phyloP scores from a whole-genome alignment of 1,139 yeast species.

The Yamadazyma triangularis region DNA sequence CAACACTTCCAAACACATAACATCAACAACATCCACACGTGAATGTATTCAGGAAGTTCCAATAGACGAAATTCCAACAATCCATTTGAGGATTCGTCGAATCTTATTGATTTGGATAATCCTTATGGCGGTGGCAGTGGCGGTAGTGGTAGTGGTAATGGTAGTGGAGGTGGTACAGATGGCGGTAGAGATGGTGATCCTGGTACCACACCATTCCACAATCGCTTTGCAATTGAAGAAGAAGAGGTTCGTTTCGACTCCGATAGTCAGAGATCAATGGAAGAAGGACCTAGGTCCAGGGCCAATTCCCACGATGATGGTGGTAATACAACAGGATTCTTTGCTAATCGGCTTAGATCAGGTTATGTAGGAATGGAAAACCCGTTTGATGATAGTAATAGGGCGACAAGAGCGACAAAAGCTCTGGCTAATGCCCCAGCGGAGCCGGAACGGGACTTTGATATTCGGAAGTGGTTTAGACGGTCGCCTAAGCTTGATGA shows the following conservation, averaged over 20 bases:
- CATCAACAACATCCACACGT: too few relatives aligned
- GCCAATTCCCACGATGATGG: too few relatives aligned
- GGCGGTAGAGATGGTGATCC: too few relatives aligned
- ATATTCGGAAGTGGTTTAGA: slow-evolving; percentile 11
- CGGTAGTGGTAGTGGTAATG: too few relatives aligned
- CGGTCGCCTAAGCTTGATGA: slow-evolving; percentile 8
- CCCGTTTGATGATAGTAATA: slow-evolving; percentile 31
- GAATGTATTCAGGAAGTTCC: not conserved
- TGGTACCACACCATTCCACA: too few relatives aligned
- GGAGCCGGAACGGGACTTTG: slow-evolving; percentile 6
- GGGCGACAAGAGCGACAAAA: too few relatives aligned
- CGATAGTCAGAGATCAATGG: not conserved
- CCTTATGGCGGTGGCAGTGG: too few relatives aligned
- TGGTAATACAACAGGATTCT: not conserved
- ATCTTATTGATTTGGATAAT: not conserved
- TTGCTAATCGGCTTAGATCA: slow-evolving; percentile 1
- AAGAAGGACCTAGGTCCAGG: too few relatives aligned
- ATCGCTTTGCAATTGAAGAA: not conserved
- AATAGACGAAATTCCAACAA: not conserved
- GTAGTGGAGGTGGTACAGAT: too few relatives aligned
- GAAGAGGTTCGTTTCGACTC: not conserved
- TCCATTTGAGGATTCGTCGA: not conserved
- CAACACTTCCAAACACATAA: too few relatives aligned
- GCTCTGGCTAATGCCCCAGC: not conserved
- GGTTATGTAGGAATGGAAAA: slow-evolving; percentile 17